Percentiles rank a stretch among this genome's conserved stretches.
Evolutionary conservation across 192 early-diverging fungal species (phyloP).

Genomic region (Entrophospora sp.): DNA sequence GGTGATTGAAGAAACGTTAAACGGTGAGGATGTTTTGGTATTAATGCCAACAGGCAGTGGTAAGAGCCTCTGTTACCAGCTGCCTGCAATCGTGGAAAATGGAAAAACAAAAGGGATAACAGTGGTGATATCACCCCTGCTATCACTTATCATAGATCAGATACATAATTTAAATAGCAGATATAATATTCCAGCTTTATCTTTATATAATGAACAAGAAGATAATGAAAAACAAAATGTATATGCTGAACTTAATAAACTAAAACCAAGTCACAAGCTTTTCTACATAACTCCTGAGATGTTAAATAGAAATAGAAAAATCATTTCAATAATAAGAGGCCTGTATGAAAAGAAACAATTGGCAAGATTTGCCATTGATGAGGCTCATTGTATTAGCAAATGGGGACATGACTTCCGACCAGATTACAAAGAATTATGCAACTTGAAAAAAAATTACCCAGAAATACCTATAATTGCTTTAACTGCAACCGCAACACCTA

Average conservation of each 20-base stretch:
- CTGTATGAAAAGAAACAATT: slow-evolving; percentile 55
- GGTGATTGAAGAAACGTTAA: slow-evolving; percentile 79
- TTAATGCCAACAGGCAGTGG: slow-evolving; percentile 99
- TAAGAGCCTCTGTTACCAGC: slow-evolving; percentile 92
- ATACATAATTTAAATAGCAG: slow-evolving; percentile 53
- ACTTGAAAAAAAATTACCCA: slow-evolving; percentile 57
- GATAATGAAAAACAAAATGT: slow-evolving; percentile 41
- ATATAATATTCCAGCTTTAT: slow-evolving; percentile 27
- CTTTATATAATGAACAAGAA: slow-evolving; percentile 51
- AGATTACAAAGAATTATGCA: slow-evolving; percentile 74
- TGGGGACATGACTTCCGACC: slow-evolving; percentile 98
- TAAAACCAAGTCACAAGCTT: slow-evolving; percentile 46
- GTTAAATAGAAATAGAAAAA: slow-evolving; percentile 53
- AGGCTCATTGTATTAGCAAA: slow-evolving; percentile 93
- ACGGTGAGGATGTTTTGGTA: slow-evolving; percentile 81
- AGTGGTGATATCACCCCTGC: slow-evolving; percentile 83
- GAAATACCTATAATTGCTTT: slow-evolving; percentile 86
- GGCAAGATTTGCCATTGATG: slow-evolving; percentile 91
- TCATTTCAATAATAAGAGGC: slow-evolving; percentile 39
- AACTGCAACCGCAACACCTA: slow-evolving; percentile 89
- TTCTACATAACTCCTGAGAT: slow-evolving; percentile 89
- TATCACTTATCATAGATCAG: slow-evolving; percentile 97
- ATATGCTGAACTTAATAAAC: slow-evolving; percentile 46
- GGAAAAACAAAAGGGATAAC: slow-evolving; percentile 60
- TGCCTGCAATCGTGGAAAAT: slow-evolving; percentile 61